Evolutionary conservation across 768 basidiomycete genomes (phyloP).

Genomic region (Stropharia rugosoannulata): DNA sequence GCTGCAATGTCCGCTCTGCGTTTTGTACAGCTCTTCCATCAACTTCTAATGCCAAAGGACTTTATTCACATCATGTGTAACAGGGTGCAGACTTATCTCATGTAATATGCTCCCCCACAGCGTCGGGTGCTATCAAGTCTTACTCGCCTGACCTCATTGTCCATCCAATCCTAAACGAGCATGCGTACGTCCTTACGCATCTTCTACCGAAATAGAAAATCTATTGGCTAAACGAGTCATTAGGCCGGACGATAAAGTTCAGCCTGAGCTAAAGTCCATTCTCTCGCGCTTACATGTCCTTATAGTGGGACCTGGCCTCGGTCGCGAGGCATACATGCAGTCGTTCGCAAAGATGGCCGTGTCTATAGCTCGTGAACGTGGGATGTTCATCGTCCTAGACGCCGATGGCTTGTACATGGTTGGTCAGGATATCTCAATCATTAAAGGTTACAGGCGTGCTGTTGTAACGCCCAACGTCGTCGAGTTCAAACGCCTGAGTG

Average conservation of each 20-base stretch:
- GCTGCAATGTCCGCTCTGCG: constrained; percentile 89
- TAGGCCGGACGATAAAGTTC: constrained; percentile 50
- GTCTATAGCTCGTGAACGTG: constrained; percentile 62
- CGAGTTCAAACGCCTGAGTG: constrained; percentile 85
- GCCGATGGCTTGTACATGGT: constrained; percentile 90
- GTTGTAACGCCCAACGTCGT: constrained; percentile 94
- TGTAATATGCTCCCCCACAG: constrained; percentile 94
- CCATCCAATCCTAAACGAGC: constrained; percentile 82
- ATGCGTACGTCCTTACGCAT: constrained; percentile 42
- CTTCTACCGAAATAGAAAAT: not conserved
- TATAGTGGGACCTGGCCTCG: constrained; percentile 92
- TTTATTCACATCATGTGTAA: constrained; percentile 2
- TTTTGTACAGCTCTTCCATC: constrained; percentile 49
- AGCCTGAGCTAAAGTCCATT: constrained; percentile 58
- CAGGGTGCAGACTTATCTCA: constrained; percentile 95
- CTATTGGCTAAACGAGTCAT: not conserved
- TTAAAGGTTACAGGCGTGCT: constrained; percentile 83
- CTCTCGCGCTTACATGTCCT: constrained; percentile 89
- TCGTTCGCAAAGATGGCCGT: constrained; percentile 75
- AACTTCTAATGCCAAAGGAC: not conserved
- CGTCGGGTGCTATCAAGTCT: constrained; percentile 91
- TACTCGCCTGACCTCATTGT: constrained; percentile 98
- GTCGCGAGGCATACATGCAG: constrained; percentile 91
- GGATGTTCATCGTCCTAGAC: constrained; percentile 91
- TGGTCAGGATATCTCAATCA: constrained; percentile 67